Evolutionary conservation across 1,139 yeast genomes (phyloP).

Genomic region (Casaregolazyma suthepensis): DNA sequence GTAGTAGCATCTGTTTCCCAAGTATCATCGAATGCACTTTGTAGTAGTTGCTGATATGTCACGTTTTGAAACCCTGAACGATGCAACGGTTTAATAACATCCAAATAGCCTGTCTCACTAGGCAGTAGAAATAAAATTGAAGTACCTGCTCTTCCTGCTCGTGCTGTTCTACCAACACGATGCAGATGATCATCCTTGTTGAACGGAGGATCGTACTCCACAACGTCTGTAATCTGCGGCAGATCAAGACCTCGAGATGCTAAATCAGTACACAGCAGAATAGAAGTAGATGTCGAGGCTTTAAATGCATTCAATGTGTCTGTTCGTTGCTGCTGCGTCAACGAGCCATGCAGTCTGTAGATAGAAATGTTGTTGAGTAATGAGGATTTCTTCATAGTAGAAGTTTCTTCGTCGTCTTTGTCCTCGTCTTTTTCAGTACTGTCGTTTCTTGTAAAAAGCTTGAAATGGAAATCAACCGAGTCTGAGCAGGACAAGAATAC

Average conservation of each 20-base stretch:
- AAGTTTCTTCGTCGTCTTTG: constrained; percentile 23
- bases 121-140: constrained; percentile 79
- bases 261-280: constrained; percentile 84
- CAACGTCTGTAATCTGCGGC: constrained; percentile 61
- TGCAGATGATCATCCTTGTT: constrained; percentile 91
- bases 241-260: constrained; percentile 93
- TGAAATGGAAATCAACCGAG: constrained; percentile 87
- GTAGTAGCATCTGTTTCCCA: constrained; percentile 98
- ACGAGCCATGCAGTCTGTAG: constrained; percentile 76
- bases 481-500: constrained; percentile 93
- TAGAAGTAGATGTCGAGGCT: constrained; percentile 42
- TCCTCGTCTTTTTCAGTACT: constrained; percentile 25
- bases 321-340: constrained; percentile 76
- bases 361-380: constrained; percentile 1
- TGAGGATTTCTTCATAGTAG: constrained; percentile 20
- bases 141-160: constrained; percentile 74
- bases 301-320: constrained; percentile 62
- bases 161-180: constrained; percentile 92
- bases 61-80: constrained; percentile 50
- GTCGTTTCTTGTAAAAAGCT: constrained; percentile 43
- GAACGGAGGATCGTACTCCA: constrained; percentile 90
- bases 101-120: constrained; percentile 74
- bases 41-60: constrained; percentile 48
- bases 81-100: constrained; percentile 52
- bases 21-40: constrained; percentile 57